Base-by-base conservation (phyloP, 2,329 filamentous ascomycete species). In the Talaromyces sp. region DNA sequence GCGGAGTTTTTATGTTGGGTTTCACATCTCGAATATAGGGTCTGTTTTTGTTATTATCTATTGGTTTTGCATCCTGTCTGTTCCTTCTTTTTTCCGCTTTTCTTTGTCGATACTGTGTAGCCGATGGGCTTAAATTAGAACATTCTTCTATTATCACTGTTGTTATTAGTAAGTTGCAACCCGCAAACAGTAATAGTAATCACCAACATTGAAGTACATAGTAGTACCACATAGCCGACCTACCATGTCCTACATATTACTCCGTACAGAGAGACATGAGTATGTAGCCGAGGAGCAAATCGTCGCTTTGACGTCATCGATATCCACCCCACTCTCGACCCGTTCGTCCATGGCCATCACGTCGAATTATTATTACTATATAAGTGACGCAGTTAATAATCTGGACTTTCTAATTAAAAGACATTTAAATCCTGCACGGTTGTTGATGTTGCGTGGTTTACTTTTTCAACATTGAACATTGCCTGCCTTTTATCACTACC, bases 1-100 rank as follows among this genome's bases (percentile, higher is more conserved):
- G 70, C 65, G 73, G 72, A 74, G 72, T 74, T 68, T 60, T 68
- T 60, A 29, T 50, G 24, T 65, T 68, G 69, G 69, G 70, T 68
- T 67, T 64, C 57, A 62, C 71, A 71, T 69, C 70, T 68, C 69
- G 59, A 57, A 61, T 61, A 57, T 66, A 66, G 66, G 65, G 26
- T 46, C 27, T 19, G 8, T 43, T 38, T 38, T 6, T 38, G n/a
- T 38, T 14, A 38, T 38, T 35, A 5, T 17, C 48, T 48, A 21
- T 14, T 55, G 4, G 10, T 43, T 32, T 54, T 55, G 53, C 21
- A 24, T 55, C n/a, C n/a, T 55, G 29, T 14, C n/a, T 55, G 29
- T 24, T 29, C 32, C 26, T 6, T 52, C 19, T 14, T 21, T 26
- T 26, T 51, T 51, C n/a, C 24, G 21, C 14, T 60, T 52, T 57